phyloP scores from a whole-genome alignment of 257 asterid species.

The Salvia splendens region DNA sequence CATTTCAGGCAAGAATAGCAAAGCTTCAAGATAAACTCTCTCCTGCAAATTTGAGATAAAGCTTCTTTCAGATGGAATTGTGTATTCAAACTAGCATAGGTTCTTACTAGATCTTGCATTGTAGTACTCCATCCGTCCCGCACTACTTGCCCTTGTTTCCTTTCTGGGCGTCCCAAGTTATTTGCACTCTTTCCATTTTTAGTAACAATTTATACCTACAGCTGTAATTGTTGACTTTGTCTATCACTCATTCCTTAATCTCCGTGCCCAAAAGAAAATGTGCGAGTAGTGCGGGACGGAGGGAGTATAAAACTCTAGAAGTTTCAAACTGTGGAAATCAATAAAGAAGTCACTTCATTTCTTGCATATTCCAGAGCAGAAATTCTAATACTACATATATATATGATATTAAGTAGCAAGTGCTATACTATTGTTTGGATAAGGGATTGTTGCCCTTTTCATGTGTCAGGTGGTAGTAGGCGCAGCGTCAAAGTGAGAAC shows the following conservation, averaged over 20 bases:
- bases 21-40: conserved; percentile 62
- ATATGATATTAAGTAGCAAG: conserved; percentile 24
- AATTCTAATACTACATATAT: conserved; percentile 22
- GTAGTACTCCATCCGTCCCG: too few species aligned
- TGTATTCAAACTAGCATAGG: background rate
- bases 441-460: background rate
- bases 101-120: too few species aligned
- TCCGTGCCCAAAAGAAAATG: too few species aligned
- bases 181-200: too few species aligned
- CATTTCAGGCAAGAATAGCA: conserved; percentile 62
- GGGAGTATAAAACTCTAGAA: background rate
- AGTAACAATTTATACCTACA: too few species aligned
- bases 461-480: conserved; percentile 36
- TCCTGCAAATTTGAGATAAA: conserved; percentile 41
- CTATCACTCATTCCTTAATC: too few species aligned
- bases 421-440: conserved; percentile 26
- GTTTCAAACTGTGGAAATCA: background rate
- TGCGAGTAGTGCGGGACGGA: too few species aligned
- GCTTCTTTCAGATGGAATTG: conserved; percentile 11
- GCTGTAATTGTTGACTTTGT: too few species aligned
- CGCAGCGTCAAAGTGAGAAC: conserved; percentile 48
- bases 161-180: too few species aligned
- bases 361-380: conserved; percentile 4
- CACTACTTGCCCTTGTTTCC: too few species aligned
- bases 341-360: too few species aligned